Base-by-base conservation (phyloP, 1,139 yeast genomes). In the Blastobotrys capitulatus region DNA sequence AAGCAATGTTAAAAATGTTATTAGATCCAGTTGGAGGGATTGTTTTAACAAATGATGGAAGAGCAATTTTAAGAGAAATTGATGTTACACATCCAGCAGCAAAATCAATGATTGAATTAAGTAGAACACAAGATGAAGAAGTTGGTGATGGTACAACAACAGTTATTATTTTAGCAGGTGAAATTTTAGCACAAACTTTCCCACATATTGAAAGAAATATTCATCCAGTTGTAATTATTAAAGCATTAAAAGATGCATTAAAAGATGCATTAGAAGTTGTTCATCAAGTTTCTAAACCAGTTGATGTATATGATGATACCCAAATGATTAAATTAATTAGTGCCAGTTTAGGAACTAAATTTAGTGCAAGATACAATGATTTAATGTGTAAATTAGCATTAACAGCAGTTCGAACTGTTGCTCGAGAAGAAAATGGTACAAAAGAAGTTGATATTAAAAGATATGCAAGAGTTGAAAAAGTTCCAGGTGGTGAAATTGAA, bases 21-120 rank as follows among this genome's bases (percentile, higher is more conserved):
- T 76, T 94, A 58, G 99, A 94, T 67, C 98, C 98, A 49, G 90
- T 92, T 92, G 99, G 99, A 31, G 98, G 98, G 36, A 86, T 94
- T 57, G 97, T 92, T 18, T 76, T 94, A 58, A 94, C 99, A 51
- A 94, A 94, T 69, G 99, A 94, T 67, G 99, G 99, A 7, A 97
- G 90, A 67, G 89, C 97, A 16, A 94, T 94, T 61, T 75, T 94
- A 60, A 85, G 88, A 64, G 97, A 94, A 66, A 92, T 94, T 94
- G 97, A 97, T 9, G 95, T 94, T 41, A 77, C 94, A 61, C 98
- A 89, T 65, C 98, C 99, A 6, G 98, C 98, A 8, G 98, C 99
- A 48, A 94, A 94, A 71, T 86, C 96, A 32, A 94, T 94, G 97
- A 86, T 94, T 65, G 98, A 94, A 71, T 78, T 94, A 60, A 83